Base-by-base conservation (phyloP, 352 stramenopile genomes). In the Phytophthora hybrid region DNA sequence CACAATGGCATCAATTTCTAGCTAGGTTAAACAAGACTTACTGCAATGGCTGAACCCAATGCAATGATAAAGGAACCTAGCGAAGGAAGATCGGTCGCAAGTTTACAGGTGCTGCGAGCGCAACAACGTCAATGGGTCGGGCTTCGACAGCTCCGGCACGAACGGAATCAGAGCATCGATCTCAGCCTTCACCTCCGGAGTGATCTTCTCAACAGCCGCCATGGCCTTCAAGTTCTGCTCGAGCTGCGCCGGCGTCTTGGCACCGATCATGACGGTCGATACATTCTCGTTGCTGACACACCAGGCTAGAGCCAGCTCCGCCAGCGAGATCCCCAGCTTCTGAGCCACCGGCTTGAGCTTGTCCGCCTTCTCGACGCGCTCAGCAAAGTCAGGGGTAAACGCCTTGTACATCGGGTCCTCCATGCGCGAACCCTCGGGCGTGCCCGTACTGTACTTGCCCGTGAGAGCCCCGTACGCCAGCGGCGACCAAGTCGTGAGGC, bases 171-270 rank as follows among this genome's bases (percentile, higher is more conserved):
- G 74, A 41, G 54, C 67, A 13, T 92, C 85, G 37, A 93, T 88
- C 41, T 79, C 41, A 0, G 64, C 57, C 59, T 91, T 89, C 55
- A 88, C 59, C 49, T 85, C 74, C 18, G 79, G 66, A 2, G 82
- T 92, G 51, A 92, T 70, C 73, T 85, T 87, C 16, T 70, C 46
- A 41, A 81, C 53, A 10, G 84, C 63, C 18, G 55, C 41, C 26
- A 91, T 41, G 1, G 83, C 78, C 54, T 83, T 67, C 26, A 93
- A 59, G 67, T 93, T 94, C 61, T 91, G 83, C 32, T 91, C 75
- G 14, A 94, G 66, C 56, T 93, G 87, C 0, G 49, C 5, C 7
- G 71, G 39, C 1, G 72, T 90, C 54, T 66, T 89, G n/a, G 85
- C 85, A 4, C 23, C 23, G 23, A 26, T 26, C 23, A 26, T 26